phyloP scores from a whole-genome alignment of 768 basidiomycete genomes.

The Macrolepiota dolichaula region DNA sequence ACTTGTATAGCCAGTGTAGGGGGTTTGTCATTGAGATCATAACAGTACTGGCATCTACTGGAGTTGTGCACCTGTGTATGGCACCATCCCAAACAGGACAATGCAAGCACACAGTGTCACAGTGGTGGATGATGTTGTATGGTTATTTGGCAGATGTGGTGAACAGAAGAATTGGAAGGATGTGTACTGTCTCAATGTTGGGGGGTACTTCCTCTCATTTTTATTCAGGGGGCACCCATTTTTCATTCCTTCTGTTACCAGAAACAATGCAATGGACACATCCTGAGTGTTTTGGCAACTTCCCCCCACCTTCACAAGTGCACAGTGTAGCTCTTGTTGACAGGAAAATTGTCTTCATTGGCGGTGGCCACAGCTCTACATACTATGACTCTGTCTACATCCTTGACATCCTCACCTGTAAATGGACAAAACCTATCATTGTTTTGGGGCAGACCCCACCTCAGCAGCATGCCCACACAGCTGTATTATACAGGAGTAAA shows the following conservation, averaged over 20 bases:
- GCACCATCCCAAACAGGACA: constrained; percentile 56
- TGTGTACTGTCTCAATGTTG: constrained; percentile 82
- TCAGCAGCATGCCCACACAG: constrained; percentile 84
- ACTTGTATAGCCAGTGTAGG: too few species aligned
- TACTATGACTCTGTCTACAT: constrained; percentile 86
- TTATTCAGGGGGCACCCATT: too few species aligned
- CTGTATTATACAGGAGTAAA: constrained; percentile 66
- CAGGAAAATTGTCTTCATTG: constrained; percentile 76
- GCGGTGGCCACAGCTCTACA: constrained; percentile 77
- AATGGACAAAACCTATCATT: constrained; percentile 56
- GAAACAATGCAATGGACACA: constrained; percentile 91
- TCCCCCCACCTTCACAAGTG: constrained; percentile 80
- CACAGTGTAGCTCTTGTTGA: constrained; percentile 86
- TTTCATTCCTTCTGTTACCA: constrained; percentile 22
- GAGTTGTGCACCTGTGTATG: constrained; percentile 80
- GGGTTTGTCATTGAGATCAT: too few species aligned
- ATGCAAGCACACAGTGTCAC: constrained; percentile 85
- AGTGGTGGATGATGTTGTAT: constrained; percentile 78
- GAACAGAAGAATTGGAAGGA: constrained; percentile 71
- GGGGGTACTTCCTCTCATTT: constrained; percentile 30
- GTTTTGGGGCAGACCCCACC: constrained; percentile 40
- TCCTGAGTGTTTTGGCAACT: constrained; percentile 71
- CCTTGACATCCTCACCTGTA: constrained; percentile 72
- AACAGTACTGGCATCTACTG: constrained; percentile 82
- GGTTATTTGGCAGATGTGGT: constrained; percentile 89